phyloP scores from a whole-genome alignment of 495 filamentous ascomycete species.

The Podospora bellae-mahoneyi region DNA sequence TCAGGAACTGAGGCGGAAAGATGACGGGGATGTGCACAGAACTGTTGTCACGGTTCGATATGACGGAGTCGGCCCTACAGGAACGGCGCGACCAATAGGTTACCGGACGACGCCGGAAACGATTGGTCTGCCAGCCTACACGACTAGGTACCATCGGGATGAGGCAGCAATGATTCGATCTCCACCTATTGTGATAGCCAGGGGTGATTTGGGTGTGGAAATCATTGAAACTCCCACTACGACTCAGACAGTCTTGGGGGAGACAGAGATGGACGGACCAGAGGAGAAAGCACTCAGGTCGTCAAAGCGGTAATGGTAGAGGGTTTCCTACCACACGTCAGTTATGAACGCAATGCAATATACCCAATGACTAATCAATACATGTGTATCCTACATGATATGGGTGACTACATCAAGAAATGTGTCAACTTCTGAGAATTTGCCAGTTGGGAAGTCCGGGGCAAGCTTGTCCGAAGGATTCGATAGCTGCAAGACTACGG shows the following conservation, averaged over 20 bases:
- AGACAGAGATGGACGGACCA: background rate
- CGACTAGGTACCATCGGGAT: background rate
- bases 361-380: background rate
- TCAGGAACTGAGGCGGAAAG: slow-evolving; percentile 20
- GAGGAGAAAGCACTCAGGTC: background rate
- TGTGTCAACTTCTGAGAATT: background rate
- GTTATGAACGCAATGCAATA: background rate
- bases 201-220: slow-evolving; percentile 10
- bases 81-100: slow-evolving; percentile 21
- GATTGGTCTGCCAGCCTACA: slow-evolving; percentile 16
- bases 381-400: background rate
- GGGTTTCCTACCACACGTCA: background rate
- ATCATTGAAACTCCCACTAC: background rate
- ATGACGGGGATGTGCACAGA: slow-evolving; percentile 9
- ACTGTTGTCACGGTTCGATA: slow-evolving; percentile 22
- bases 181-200: slow-evolving; percentile 7
- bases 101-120: slow-evolving; percentile 10
- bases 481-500: background rate
- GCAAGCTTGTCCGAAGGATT: background rate
- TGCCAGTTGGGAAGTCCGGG: background rate
- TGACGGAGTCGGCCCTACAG: slow-evolving; percentile 25
- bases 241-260: background rate
- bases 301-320: background rate
- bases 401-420: background rate
- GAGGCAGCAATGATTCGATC: background rate